phyloP scores from a whole-genome alignment of 2,329 filamentous ascomycete species.

The Claviceps quebecensis region DNA sequence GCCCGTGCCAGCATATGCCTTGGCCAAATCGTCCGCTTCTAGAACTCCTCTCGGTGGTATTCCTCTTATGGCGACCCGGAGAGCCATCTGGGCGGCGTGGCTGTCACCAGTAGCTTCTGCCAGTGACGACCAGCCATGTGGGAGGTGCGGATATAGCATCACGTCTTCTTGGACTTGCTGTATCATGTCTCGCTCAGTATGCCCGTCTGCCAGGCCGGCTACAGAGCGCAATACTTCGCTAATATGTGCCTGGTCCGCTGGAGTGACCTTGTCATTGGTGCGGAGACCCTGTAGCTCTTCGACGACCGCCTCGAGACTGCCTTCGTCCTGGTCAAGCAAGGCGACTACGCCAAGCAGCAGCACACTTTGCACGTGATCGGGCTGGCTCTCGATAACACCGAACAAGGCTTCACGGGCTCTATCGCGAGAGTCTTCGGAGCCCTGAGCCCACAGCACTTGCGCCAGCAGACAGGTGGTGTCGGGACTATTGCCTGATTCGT shows the following conservation, averaged over 20 bases:
- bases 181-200: conserved; percentile 35
- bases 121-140: conserved; percentile 69
- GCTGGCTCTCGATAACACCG: conserved; percentile 57
- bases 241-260: conserved; percentile 52
- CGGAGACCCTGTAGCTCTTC: conserved; percentile 63
- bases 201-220: conserved; percentile 40
- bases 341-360: conserved; percentile 75
- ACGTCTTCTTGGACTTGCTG: conserved; percentile 61
- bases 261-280: conserved; percentile 48
- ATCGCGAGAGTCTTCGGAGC: conserved; percentile 56
- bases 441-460: conserved; percentile 87
- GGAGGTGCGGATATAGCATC: conserved; percentile 66
- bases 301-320: conserved; percentile 66
- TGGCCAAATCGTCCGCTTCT: conserved; percentile 53
- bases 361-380: conserved; percentile 66
- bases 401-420: conserved; percentile 71
- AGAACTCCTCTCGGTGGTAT: conserved; percentile 60
- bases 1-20: conserved; percentile 61
- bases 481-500: conserved; percentile 61
- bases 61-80: conserved; percentile 60
- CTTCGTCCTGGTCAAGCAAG: conserved; percentile 63
- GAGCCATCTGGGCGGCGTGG: conserved; percentile 59
- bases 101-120: conserved; percentile 42
- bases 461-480: conserved; percentile 80
- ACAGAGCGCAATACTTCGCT: conserved; percentile 65